Percentiles rank a stretch among this genome's conserved stretches.
phyloP scores from a whole-genome alignment of 2,329 filamentous ascomycete species.

The Arachnomyces sp. region DNA sequence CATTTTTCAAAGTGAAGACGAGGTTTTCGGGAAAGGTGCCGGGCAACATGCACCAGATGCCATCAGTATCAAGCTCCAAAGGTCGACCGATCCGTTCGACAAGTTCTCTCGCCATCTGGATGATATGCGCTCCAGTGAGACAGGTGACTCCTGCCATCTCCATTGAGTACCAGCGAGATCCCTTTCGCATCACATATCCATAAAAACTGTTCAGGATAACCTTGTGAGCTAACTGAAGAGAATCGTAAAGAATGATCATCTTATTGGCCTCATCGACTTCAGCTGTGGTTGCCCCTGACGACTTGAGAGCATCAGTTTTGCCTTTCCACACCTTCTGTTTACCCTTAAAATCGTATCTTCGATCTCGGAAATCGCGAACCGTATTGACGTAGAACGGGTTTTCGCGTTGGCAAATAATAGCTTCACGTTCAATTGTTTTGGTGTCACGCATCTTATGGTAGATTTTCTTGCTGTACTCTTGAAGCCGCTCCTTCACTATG shows the following conservation, averaged over 20 bases:
- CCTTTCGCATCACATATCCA: conserved; percentile 98
- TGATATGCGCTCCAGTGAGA: conserved; percentile 90
- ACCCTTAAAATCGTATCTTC: conserved; percentile 96
- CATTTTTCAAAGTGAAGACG: conserved; percentile 84
- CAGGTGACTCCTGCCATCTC: conserved; percentile 99
- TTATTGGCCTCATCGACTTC: conserved; percentile 96
- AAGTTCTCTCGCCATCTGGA: conserved; percentile 87
- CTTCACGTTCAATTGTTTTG: conserved; percentile 84
- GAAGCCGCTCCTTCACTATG: conserved; percentile 77
- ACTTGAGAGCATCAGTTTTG: conserved; percentile 81
- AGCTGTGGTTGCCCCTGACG: conserved; percentile 62
- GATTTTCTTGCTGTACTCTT: conserved; percentile 94
- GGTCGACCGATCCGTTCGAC: conserved; percentile 90
- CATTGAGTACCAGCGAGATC: conserved; percentile 97
- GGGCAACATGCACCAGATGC: conserved; percentile 99
- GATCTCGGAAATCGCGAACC: conserved; percentile 90
- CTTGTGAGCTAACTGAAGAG: conserved; percentile 92
- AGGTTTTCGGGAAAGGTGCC: conserved; percentile 97
- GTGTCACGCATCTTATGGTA: conserved; percentile 98
- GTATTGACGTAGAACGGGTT: conserved; percentile 98
- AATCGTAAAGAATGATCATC: conserved; percentile 96
- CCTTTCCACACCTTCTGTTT: conserved; percentile 98
- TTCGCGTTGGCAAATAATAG: conserved; percentile 95
- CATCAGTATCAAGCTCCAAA: conserved; percentile 91
- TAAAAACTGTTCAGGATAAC: conserved; percentile 99